phyloP scores from a whole-genome alignment of 768 basidiomycete species.

The Tephrocybe sp. region DNA sequence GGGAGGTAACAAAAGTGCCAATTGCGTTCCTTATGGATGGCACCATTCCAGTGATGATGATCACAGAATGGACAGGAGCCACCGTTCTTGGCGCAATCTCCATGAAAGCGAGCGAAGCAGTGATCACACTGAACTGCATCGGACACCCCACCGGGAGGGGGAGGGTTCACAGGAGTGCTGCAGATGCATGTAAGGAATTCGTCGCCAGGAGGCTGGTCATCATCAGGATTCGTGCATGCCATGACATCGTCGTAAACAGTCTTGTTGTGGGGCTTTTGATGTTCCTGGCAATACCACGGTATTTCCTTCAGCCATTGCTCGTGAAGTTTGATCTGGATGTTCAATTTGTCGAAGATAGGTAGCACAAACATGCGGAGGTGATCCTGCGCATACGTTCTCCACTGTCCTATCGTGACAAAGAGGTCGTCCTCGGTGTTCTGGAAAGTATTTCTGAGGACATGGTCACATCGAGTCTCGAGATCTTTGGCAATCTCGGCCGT shows the following conservation, averaged over 20 bases:
- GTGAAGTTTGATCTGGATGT: conserved; percentile 65
- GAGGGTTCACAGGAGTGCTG: conserved; percentile 71
- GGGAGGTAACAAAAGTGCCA: conserved; percentile 86
- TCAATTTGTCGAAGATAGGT: conserved; percentile 71
- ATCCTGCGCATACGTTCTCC: conserved; percentile 70
- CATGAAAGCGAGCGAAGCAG: conserved; percentile 85
- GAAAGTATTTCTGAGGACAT: conserved; percentile 66
- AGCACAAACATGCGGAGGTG: conserved; percentile 74
- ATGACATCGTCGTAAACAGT: conserved; percentile 73
- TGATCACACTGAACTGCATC: conserved; percentile 92
- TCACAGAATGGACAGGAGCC: conserved; percentile 92
- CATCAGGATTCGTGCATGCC: conserved; percentile 71
- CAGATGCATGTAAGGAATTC: conserved; percentile 89
- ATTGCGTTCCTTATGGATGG: conserved; percentile 76
- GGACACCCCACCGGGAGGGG: conserved; percentile 69
- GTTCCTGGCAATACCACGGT: conserved; percentile 78
- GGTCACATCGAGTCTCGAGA: conserved; percentile 73
- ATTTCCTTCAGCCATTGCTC: conserved; percentile 71
- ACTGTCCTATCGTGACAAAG: conserved; percentile 71
- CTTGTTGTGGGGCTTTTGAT: conserved; percentile 62
- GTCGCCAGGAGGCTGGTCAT: conserved; percentile 76
- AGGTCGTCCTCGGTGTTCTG: conserved; percentile 58
- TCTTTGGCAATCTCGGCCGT: conserved; percentile 78
- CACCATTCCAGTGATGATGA: conserved; percentile 89
- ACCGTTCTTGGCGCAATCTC: conserved; percentile 82